Percentiles rank a stretch among this genome's conserved stretches.
phyloP scores from a whole-genome alignment of 2,329 filamentous ascomycete species.

The Pestalotiopsis fici region DNA sequence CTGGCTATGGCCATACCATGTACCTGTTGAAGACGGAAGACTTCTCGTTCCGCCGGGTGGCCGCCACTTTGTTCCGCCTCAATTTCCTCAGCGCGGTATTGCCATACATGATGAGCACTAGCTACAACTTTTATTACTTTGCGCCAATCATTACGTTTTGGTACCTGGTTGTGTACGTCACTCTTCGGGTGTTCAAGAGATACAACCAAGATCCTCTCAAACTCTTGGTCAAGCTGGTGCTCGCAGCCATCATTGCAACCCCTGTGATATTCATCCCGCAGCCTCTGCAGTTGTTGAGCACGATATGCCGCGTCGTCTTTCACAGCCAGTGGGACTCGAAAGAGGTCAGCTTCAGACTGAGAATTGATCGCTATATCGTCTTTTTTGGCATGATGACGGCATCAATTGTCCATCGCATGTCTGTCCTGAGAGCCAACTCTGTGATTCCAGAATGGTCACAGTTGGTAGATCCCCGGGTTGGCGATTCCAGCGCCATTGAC shows the following conservation, averaged over 20 bases:
- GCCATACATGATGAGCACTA: slow-evolving; percentile 56
- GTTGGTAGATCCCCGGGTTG: slow-evolving; percentile 11
- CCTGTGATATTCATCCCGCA: slow-evolving; percentile 33
- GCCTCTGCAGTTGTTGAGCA: slow-evolving; percentile 41
- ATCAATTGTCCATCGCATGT: slow-evolving; percentile 35
- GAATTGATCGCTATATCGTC: slow-evolving; percentile 55
- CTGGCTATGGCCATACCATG: slow-evolving; percentile 60
- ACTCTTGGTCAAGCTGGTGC: slow-evolving; percentile 47
- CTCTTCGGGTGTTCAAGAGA: slow-evolving; percentile 41
- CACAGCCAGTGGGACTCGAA: slow-evolving; percentile 48
- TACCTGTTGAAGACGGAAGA: slow-evolving; percentile 59
- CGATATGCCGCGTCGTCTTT: slow-evolving; percentile 39
- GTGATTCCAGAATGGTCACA: slow-evolving; percentile 20
- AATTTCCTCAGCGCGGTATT: slow-evolving; percentile 57
- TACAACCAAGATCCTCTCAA: slow-evolving; percentile 43
- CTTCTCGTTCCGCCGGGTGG: slow-evolving; percentile 55
- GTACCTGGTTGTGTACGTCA: slow-evolving; percentile 59
- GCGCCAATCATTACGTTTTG: slow-evolving; percentile 61
- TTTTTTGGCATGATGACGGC: slow-evolving; percentile 57
- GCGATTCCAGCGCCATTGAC: slow-evolving; percentile 6
- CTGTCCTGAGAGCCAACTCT: slow-evolving; percentile 19
- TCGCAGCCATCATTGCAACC: slow-evolving; percentile 41
- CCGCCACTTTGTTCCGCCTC: slow-evolving; percentile 53
- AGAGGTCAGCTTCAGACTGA: slow-evolving; percentile 51
- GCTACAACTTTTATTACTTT: slow-evolving; percentile 61